Evolutionary conservation across 2,329 filamentous ascomycete species (phyloP), one percentile per base, ranked within the genome.

Genomic region (Epichloe coenophiala): DNA sequence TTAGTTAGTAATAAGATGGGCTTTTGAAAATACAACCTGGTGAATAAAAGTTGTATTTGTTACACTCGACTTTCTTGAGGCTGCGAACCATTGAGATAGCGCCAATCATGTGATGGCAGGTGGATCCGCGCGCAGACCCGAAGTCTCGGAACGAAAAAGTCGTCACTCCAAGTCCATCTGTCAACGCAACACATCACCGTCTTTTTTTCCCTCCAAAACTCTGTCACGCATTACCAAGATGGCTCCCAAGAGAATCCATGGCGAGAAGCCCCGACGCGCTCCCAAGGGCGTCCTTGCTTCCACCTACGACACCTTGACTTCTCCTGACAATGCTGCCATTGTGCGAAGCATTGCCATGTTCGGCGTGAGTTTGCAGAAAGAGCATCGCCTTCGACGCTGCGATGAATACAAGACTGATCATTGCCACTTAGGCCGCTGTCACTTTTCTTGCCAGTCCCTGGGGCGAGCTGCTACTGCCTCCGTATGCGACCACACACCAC

Each of bases 341-440:
- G 82, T 86, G 53, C 76, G 79, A 59, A 85, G 82, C 62, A 69
- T 86, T 57, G 72, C 78, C 56, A 65, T 85, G 59, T 86, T 86
- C 62, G 81, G 81, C 51, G 82, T 86, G 74, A 63, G 81, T 71
- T 43, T 40, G 42, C 27, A 31, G 43, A 33, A 36, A n/a, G 17
- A 4, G 33, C 31, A 27, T 50, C 19, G 2, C 15, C 7, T 33
- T 47, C 13, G 39, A 35, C 39, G 19, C 11, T 31, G 8, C 17
- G 19, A 35, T 19, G 37, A 33, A 33, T 11, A 31, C 51, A n/a
- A 35, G 45, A 38, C 53, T 57, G 44, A 59, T 47, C 17, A 38
- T 40, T 35, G 8, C 13, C 40, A 21, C 12, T 13, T 8, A 58
- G 51, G 51, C 45, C 39, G 53, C 56, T 42, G 75, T 86, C 49